Conservation (phyloP, 805 yeast genomes). For the Saccharomycopsis schoenii region DNA sequence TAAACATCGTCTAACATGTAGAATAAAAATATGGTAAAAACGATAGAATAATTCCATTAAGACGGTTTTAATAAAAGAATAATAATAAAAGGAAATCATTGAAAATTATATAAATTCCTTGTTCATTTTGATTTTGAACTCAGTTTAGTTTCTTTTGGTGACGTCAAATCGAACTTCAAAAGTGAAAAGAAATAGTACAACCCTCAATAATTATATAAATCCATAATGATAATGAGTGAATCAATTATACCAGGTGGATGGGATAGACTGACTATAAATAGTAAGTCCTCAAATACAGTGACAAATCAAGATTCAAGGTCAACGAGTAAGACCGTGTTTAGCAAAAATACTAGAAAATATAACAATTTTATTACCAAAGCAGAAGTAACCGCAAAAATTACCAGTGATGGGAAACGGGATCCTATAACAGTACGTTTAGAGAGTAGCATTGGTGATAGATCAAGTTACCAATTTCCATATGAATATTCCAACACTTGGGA, state of each 20-base stretch:
- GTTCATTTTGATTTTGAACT: background rate
- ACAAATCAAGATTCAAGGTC: background rate
- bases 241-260: background rate
- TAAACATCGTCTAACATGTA: background rate
- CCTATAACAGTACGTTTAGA: slow-evolving; percentile 13
- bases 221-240: background rate
- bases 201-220: background rate
- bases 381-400: background rate
- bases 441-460: background rate
- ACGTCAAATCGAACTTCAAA: too few species aligned
- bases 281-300: background rate
- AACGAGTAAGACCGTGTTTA: background rate
- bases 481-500: slow-evolving; percentile 12
- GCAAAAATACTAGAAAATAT: background rate
- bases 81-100: too few species aligned
- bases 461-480: slow-evolving; percentile 14
- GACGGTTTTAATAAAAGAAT: too few species aligned
- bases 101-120: background rate
- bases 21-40: background rate
- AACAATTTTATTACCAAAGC: background rate
- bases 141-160: background rate
- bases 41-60: too few species aligned
- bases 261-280: background rate
- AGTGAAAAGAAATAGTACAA: too few species aligned
- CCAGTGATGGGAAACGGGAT: background rate